Evolutionary conservation across 495 filamentous ascomycete genomes (phyloP).

Genomic region (Penicillium herquei): DNA sequence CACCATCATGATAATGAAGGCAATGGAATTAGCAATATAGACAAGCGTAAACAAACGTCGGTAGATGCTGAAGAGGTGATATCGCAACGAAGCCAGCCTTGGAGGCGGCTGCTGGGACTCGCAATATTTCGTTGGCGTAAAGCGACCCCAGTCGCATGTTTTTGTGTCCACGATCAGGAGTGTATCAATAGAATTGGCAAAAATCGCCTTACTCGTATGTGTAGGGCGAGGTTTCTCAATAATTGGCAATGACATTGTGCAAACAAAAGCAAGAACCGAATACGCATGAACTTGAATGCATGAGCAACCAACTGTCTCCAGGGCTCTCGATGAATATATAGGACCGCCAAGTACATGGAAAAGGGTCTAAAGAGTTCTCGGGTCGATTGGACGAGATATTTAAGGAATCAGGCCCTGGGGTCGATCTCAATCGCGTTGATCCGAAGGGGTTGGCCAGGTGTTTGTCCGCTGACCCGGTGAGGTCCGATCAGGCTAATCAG

Average conservation of each 20-base stretch:
- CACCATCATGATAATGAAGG: slow-evolving; percentile 33
- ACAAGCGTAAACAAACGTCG: slow-evolving; percentile 38
- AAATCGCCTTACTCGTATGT: slow-evolving; percentile 8
- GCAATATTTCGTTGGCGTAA: neutral
- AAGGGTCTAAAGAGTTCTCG: neutral
- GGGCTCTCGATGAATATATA: neutral
- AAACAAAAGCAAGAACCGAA: neutral
- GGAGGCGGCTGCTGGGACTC: slow-evolving; percentile 1
- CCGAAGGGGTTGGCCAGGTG: neutral
- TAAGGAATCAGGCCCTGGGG: neutral
- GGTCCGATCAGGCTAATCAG: neutral
- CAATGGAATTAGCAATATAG: slow-evolving; percentile 37
- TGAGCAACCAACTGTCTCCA: neutral
- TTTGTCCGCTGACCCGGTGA: neutral
- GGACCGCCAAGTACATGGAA: neutral
- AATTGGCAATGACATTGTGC: neutral
- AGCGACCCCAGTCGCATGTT: slow-evolving; percentile 5
- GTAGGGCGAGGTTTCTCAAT: neutral
- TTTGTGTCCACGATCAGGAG: neutral
- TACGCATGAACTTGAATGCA: too few species aligned
- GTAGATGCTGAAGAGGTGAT: slow-evolving; percentile 26
- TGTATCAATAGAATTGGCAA: slow-evolving; percentile 5
- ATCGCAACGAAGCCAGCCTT: slow-evolving; percentile 18
- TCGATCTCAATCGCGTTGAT: neutral
- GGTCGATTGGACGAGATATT: neutral